Conservation (phyloP, 2,329 filamentous ascomycete genomes). For the Alternaria arbusti region DNA sequence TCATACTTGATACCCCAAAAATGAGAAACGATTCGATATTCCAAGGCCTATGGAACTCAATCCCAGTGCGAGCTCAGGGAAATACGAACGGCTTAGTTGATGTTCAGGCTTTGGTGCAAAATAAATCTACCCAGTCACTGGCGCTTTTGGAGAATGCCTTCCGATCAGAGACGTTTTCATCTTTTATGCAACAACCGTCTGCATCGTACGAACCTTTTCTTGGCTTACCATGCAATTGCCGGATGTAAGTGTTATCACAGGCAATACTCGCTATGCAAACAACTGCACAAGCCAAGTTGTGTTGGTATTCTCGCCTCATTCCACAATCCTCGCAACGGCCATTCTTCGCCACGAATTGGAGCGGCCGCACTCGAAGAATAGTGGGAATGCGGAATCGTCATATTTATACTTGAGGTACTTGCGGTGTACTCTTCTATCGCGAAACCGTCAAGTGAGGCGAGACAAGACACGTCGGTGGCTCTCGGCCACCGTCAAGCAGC, state of each 20-base stretch:
- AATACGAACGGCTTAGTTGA: background rate
- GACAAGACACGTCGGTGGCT: background rate
- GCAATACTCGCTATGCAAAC: background rate
- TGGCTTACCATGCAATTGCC: background rate
- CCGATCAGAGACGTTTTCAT: background rate
- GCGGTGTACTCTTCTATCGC: background rate
- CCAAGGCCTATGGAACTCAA: background rate
- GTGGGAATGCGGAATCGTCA: background rate
- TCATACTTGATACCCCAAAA: background rate
- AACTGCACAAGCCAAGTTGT: background rate
- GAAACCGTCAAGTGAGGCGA: constrained; percentile 5
- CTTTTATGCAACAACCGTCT: background rate
- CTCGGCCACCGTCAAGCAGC: background rate
- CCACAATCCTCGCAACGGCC: background rate
- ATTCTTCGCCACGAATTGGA: background rate
- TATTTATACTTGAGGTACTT: background rate
- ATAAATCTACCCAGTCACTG: no score
- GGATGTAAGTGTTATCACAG: background rate
- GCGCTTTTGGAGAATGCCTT: background rate
- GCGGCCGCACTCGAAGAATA: background rate
- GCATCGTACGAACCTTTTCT: background rate
- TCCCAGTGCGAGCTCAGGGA: no score
- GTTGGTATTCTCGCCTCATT: background rate
- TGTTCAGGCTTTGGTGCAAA: background rate
- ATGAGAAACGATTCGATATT: background rate